Evolutionary conservation across 208 protist species (phyloP).

Genomic region (Leishmania arabica): DNA sequence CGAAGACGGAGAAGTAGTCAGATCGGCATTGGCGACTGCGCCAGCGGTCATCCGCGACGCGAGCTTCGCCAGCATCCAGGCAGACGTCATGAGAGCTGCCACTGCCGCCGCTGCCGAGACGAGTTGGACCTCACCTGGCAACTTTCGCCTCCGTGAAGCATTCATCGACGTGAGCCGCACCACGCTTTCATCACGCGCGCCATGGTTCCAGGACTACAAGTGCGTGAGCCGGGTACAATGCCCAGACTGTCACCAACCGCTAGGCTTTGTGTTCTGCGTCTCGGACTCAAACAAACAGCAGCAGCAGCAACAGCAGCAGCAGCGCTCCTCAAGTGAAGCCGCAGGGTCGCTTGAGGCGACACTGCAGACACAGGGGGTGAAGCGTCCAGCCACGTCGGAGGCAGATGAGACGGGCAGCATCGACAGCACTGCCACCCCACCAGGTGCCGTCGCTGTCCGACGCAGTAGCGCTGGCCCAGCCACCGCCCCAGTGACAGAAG

Average conservation of each 20-base stretch:
- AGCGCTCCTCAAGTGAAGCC: neutral
- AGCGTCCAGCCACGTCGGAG: slow-evolving; percentile 15
- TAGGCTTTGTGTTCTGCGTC: slow-evolving; percentile 68
- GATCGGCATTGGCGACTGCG: neutral
- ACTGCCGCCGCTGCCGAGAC: slow-evolving; percentile 34
- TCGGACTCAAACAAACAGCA: slow-evolving; percentile 3
- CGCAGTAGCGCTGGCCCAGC: neutral
- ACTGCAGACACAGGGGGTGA: slow-evolving; percentile 22
- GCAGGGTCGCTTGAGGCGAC: neutral
- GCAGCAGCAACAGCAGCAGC: neutral
- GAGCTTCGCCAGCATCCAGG: slow-evolving; percentile 29
- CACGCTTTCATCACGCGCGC: slow-evolving; percentile 55
- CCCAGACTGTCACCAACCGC: slow-evolving; percentile 75
- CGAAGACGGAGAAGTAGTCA: neutral
- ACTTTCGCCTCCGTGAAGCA: slow-evolving; percentile 70
- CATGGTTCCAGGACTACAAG: slow-evolving; percentile 70
- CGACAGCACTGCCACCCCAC: neutral
- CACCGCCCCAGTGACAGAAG: neutral
- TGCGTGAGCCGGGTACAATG: slow-evolving; percentile 63
- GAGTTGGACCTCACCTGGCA: slow-evolving; percentile 55
- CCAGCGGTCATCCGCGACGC: slow-evolving; percentile 21
- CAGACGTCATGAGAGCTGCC: slow-evolving; percentile 38
- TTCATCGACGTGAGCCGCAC: slow-evolving; percentile 66
- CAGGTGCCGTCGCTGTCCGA: neutral
- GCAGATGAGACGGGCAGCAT: neutral